Base-by-base conservation (phyloP, 2,329 filamentous ascomycete species). In the Monosporascus sp. region DNA sequence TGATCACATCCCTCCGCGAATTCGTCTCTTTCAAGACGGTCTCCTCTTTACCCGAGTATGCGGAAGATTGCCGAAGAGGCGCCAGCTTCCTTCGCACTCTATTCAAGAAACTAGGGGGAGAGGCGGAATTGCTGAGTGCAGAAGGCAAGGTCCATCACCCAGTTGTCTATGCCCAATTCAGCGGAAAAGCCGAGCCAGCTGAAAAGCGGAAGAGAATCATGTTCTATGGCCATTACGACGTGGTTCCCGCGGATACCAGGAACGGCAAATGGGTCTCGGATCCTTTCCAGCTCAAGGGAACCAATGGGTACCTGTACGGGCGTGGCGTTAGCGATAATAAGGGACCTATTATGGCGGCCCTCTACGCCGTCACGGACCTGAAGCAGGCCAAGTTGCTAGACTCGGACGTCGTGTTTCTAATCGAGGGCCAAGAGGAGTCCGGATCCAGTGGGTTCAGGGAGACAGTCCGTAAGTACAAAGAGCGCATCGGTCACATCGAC, bases 271-370 rank as follows among this genome's bases (percentile, higher is more conserved):
- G 94, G 94, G 80, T 83, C 39, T 85, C 84, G 2, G 89, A 97
- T 58, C 95, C 94, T 0, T 99, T 97, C 67, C 80, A 86, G n/a
- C 80, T 97, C 65, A 87, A 87, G 49, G 94, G 94, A 4, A 83
- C 90, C 52, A 92, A 96, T 62, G 93, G 94, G 0, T 97, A 93
- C 67, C 76, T 97, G 2, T 97, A 99, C 59, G 94, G 94, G 2
- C 88, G 94, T 62, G 94, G 94, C n/a, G 89, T 95, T 15, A 95
- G 91, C 47, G 94, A 99, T 70, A 97, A 99, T 74, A 99, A 99
- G 69, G 94, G 95, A 0, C 94, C 94, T 0, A 90, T 97, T 55
- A 83, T 99, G 65, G 93, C 95, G 2, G 94, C 94, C 1, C 79
- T 99, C 0, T 97, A 95, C 65, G 94, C 93, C 0, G 93, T 95